Base-by-base conservation (phyloP, 352 stramenopile genomes). In the Globisporangium alternatum region DNA sequence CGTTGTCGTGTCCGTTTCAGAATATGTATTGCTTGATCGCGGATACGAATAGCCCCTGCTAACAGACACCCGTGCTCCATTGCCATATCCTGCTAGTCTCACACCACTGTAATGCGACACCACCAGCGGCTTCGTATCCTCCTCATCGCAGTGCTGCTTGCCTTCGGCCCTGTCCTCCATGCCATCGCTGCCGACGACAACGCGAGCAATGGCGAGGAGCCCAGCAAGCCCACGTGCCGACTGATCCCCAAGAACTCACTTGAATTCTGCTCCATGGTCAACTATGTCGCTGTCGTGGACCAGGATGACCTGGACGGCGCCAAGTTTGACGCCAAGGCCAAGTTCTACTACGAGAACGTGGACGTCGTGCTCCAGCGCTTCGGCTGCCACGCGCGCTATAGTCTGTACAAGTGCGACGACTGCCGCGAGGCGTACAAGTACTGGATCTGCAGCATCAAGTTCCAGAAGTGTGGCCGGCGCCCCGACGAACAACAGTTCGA, bases 371-470 rank as follows among this genome's bases (percentile, higher is more conserved):
- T 95, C 31, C 81, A 88, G 64, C 83, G 84, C 43, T 95, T 95
- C 64, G 84, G 84, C 1, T 95, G 86, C 51, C 83, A 89, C 60
- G 80, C 73, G 48, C 86, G 85, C 62, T 95, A 93, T 70, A 89
- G 79, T 39, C 63, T 95, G 48, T 93, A 93, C 66, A 83, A 70
- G 52, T 93, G 86, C 54, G 84, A 93, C 33, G 81, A 93, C 64
- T 95, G 84, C 54, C 81, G 84, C 9, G 86, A 93, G 30, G 86
- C 86, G n/a, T 95, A 93, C 78, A 93, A 95, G 67, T 91, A 95
- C 69, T 95, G 84, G 84, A 72, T 95, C 60, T 95, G 83, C 70
- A 89, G 82, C 59, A 85, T 88, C 71, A 91, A 93, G 60, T 92
- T 95, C 64, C 86, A 91, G 44, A 80, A 85, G 35, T 93, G 86